phyloP scores from a whole-genome alignment of 2,329 filamentous ascomycete species.

The Clonostachys rhizophaga region DNA sequence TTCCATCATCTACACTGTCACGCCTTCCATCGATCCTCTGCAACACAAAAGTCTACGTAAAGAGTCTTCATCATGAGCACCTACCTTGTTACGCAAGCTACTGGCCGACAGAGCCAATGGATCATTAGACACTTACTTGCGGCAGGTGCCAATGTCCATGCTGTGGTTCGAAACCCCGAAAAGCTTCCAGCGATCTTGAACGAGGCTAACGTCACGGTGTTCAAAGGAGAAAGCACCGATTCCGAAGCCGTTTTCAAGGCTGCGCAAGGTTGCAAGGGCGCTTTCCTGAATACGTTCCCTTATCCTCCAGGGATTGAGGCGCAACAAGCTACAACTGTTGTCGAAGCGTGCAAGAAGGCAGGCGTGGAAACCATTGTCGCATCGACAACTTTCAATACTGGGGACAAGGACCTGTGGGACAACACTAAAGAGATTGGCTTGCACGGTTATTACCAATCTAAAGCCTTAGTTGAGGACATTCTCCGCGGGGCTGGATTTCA shows the following conservation, averaged over 20 bases:
- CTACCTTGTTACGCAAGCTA: too few relatives aligned
- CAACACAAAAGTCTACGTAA: too few relatives aligned
- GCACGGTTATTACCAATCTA: conserved; percentile 25
- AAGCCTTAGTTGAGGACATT: conserved; percentile 25
- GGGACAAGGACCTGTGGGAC: conserved; percentile 13
- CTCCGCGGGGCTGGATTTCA: conserved; percentile 17
- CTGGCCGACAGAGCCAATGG: too few relatives aligned
- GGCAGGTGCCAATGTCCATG: too few relatives aligned
- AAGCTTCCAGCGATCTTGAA: conserved; percentile 13
- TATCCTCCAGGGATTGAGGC: conserved; percentile 16
- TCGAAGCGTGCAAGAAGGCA: conserved; percentile 20
- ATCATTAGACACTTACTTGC: too few relatives aligned
- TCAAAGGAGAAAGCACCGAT: conserved; percentile 25
- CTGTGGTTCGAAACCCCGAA: too few relatives aligned
- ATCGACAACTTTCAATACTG: conserved; percentile 12
- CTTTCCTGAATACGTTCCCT: conserved; percentile 17
- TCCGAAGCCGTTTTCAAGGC: conserved; percentile 20
- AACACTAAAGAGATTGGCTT: conserved; percentile 8
- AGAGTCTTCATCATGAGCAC: too few relatives aligned
- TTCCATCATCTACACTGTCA: too few relatives aligned
- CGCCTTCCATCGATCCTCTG: too few relatives aligned
- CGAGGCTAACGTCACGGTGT: conserved; percentile 18
- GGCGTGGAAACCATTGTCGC: conserved; percentile 20
- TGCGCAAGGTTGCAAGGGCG: conserved; percentile 23
- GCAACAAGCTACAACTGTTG: conserved; percentile 19